phyloP scores from a whole-genome alignment of 176 grass and related monocot species.

The Hordeum marinum region DNA sequence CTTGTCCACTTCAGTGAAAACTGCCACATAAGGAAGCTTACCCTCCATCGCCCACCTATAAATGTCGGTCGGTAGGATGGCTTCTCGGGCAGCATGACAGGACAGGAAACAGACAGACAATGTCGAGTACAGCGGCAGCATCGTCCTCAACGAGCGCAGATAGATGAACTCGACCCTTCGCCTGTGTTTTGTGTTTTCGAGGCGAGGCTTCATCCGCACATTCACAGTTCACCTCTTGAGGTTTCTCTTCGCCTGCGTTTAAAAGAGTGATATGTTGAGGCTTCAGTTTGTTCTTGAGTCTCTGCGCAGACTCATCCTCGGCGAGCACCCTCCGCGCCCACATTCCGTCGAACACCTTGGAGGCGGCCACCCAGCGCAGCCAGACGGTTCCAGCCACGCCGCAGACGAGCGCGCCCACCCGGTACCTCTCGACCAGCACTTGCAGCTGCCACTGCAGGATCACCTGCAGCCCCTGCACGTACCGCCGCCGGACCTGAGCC shows the following conservation, averaged over 20 bases:
- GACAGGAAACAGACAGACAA: constrained; percentile 54
- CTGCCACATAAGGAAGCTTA: constrained; percentile 68
- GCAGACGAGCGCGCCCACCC: constrained; percentile 48
- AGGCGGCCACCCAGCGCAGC: constrained; percentile 31
- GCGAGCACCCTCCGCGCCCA: constrained; percentile 36
- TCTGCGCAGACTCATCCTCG: background rate
- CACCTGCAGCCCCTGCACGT: constrained; percentile 63
- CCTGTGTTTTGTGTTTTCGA: constrained; percentile 15
- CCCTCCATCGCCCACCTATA: constrained; percentile 54
- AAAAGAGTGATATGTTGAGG: background rate
- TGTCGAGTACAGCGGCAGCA: constrained; percentile 62
- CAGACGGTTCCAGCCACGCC: constrained; percentile 40
- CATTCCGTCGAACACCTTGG: constrained; percentile 54
- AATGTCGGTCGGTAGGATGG: constrained; percentile 70
- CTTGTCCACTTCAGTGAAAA: constrained; percentile 37
- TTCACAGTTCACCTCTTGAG: background rate
- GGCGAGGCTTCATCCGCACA: constrained; percentile 12
- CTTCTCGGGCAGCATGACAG: constrained; percentile 62
- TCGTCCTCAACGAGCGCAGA: constrained; percentile 51
- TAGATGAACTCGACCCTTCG: constrained; percentile 27
- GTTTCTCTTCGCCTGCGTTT: background rate
- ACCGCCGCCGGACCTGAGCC: constrained; percentile 22
- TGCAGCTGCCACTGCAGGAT: constrained; percentile 60
- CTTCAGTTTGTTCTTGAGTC: background rate
- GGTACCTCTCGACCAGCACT: constrained; percentile 57